Base-by-base conservation (phyloP, 352 stramenopile genomes). In the Phytophthora pisi region DNA sequence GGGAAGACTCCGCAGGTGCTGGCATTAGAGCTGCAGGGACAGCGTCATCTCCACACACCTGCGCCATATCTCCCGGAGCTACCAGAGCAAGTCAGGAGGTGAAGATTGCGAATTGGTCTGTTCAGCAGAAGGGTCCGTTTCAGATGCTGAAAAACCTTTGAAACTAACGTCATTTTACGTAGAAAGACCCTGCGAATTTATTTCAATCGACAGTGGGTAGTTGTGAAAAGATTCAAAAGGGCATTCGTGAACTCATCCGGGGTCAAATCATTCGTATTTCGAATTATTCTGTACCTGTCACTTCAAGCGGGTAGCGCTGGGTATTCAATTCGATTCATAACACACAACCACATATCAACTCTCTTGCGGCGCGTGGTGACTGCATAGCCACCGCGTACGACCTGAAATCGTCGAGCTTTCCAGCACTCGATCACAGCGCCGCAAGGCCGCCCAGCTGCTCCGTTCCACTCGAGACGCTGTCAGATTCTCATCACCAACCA, bases 301-400 rank as follows among this genome's bases (percentile, higher is more conserved):
- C n/a, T n/a, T n/a, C n/a, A n/a, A n/a, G n/a, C n/a, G n/a, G n/a
- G n/a, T n/a, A n/a, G n/a, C n/a, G n/a, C n/a, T n/a, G n/a, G n/a
- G n/a, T 40, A 40, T n/a, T 42, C 0, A 42, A 16, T 50, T 50
- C n/a, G 43, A 50, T 50, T 26, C 43, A 50, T 26, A n/a, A 28
- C 15, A 50, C 8, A 50, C 15, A n/a, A n/a, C n/a, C n/a, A n/a
- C n/a, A n/a, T 31, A 26, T 50, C 18, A 26, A 57, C 28, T 68
- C 45, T 64, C n/a, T 20, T 61, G 34, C 30, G 63, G 63, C 11
- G 59, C 69, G 20, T 78, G 70, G 40, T 75, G 66, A 15, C 46
- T 74, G 42, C 81, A 90, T n/a, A 90, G 63, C 79, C 79, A 90
- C n/a, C 79, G 73, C 18, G 70, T 78, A 13, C 36, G 57, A n/a